A percentile compares a stretch with the other conserved stretches of the same genome.
Conservation (phyloP, 2,329 filamentous ascomycete genomes). For the Cladophialophora bantiana region DNA sequence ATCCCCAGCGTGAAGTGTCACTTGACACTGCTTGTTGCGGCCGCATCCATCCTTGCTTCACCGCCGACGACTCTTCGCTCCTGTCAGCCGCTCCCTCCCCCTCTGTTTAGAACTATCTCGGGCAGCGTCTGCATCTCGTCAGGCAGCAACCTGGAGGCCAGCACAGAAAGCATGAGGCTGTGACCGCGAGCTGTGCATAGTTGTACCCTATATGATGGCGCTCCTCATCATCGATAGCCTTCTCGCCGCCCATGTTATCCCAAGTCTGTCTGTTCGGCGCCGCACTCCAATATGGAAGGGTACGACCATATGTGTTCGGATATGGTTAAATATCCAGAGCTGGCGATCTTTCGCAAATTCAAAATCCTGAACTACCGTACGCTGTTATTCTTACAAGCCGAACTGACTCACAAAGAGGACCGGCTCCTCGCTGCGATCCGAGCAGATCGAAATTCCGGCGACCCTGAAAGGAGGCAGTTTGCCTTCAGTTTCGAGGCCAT, state of each 20-base stretch:
- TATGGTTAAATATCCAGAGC: conserved; percentile 24
- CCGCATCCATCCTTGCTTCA: neutral
- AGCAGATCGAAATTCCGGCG: conserved; percentile 1
- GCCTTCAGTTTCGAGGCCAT: conserved; percentile 15
- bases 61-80: neutral
- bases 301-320: conserved; percentile 32
- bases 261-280: neutral
- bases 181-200: neutral
- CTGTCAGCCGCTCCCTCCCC: neutral
- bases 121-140: neutral
- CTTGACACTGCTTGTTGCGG: neutral
- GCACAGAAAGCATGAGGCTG: conserved; percentile 1
- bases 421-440: conserved; percentile 1
- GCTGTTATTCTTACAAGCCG: conserved; percentile 30
- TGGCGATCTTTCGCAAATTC: conserved; percentile 33
- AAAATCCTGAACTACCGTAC: conserved; percentile 25
- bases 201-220: neutral
- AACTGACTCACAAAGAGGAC: conserved; percentile 25
- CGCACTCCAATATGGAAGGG: conserved; percentile 6
- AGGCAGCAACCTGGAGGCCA: conserved; percentile 1
- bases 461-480: conserved; percentile 7
- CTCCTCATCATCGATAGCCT: neutral
- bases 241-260: neutral
- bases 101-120: neutral
- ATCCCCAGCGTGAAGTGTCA: neutral